Percentiles rank a stretch among this genome's conserved stretches.
These are phyloP conservation scores for Aureobasidium sp. DNA, from an alignment of 2,329 filamentous ascomycete genomes.

Conservation along the genomic window DNA sequence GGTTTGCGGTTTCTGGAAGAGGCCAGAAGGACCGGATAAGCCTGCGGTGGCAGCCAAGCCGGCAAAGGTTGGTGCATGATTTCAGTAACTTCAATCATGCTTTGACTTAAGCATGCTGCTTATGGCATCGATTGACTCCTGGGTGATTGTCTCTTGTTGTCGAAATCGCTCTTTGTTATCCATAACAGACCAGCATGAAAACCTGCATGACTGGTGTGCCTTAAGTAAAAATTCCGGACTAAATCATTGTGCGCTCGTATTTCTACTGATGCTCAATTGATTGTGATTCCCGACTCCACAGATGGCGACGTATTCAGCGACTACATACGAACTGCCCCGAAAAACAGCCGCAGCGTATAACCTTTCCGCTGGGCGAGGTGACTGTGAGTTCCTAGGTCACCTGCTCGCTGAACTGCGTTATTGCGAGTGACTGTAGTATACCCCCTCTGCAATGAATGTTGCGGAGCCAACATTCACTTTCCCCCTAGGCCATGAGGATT, in stretches of 20 bases:
- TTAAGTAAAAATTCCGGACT: background rate
- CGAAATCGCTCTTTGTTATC: background rate
- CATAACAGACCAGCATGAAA: background rate
- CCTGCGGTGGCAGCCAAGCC: background rate
- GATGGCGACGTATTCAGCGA: slow-evolving; percentile 1
- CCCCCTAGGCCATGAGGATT: slow-evolving; percentile 7
- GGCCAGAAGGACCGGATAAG: slow-evolving; percentile 3
- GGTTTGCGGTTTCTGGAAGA: slow-evolving; percentile 14
- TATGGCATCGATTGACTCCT: background rate
- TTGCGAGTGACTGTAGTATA: slow-evolving; percentile 4
- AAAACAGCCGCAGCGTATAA: slow-evolving; percentile 9
- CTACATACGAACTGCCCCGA: slow-evolving; percentile 4
- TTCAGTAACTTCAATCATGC: background rate
- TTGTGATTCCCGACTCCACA: slow-evolving; percentile 4
- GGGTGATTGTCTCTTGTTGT: background rate
- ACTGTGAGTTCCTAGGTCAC: background rate
- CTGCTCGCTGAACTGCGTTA: background rate
- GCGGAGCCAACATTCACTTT: background rate
- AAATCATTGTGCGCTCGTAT: background rate
- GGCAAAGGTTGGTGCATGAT: background rate
- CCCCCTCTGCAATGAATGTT: background rate
- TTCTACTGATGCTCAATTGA: background rate
- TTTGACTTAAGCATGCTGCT: background rate
- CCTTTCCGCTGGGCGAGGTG: slow-evolving; percentile 10
- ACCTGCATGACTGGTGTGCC: background rate